Conservation (phyloP, 2,329 filamentous ascomycete species). For the Neonectria ditissima region DNA sequence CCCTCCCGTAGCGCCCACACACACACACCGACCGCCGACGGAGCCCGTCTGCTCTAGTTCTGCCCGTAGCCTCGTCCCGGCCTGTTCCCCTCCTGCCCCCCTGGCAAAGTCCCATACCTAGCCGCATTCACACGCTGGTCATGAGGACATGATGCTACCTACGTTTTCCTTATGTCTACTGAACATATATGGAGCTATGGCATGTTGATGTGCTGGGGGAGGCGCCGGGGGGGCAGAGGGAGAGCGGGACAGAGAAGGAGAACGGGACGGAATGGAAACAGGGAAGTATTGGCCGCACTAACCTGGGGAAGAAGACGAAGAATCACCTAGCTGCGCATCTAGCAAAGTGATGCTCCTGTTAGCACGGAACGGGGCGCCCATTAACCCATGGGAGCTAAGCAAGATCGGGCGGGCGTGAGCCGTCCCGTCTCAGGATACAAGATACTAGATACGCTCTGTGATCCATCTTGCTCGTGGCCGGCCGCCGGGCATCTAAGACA, state of each 20-base stretch:
- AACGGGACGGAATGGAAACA: neutral
- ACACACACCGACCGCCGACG: neutral
- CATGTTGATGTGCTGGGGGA: neutral
- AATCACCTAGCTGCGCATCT: neutral
- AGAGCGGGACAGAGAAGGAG: neutral
- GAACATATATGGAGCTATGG: neutral
- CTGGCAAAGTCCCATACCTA: neutral
- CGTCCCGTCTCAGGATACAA: constrained; percentile 19
- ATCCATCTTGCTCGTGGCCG: constrained; percentile 7
- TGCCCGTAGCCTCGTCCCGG: constrained; percentile 2
- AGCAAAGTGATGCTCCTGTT: neutral
- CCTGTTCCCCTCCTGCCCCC: neutral
- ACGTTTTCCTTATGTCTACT: neutral
- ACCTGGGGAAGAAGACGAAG: neutral
- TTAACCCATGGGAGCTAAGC: constrained; percentile 21
- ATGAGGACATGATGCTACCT: neutral
- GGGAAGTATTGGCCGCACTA: neutral
- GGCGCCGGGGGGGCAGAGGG: no score
- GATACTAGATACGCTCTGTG: neutral
- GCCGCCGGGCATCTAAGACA: neutral
- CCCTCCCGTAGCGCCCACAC: constrained; percentile 3
- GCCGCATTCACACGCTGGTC: neutral
- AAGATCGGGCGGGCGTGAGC: constrained; percentile 30
- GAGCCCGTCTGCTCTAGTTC: neutral
- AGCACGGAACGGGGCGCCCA: constrained; percentile 10